Evolutionary conservation across 2,329 filamentous ascomycete genomes (phyloP).

Genomic region (Monosporascus sp.): DNA sequence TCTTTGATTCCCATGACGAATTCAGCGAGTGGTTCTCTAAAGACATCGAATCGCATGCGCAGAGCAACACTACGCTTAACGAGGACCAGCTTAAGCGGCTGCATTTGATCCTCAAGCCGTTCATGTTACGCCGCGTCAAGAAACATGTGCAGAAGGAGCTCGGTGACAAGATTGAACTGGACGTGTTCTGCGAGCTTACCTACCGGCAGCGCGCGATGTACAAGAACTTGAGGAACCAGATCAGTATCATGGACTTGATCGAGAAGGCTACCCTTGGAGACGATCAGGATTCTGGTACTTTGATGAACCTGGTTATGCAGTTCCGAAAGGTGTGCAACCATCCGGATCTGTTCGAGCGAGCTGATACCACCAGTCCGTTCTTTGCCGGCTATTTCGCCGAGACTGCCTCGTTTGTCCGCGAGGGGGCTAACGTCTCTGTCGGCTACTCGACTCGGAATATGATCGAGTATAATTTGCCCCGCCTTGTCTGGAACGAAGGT

Average conservation of each 20-base stretch:
- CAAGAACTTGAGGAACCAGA: slow-evolving; percentile 86
- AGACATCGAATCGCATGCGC: slow-evolving; percentile 95
- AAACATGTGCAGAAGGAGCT: slow-evolving; percentile 99
- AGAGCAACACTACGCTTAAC: slow-evolving; percentile 99
- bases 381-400: slow-evolving; percentile 85
- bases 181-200: slow-evolving; percentile 94
- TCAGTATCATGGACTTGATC: slow-evolving; percentile 97
- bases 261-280: slow-evolving; percentile 94
- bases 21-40: slow-evolving; percentile 94
- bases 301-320: slow-evolving; percentile 99
- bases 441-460: slow-evolving; percentile 82
- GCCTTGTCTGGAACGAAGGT: slow-evolving; percentile 73
- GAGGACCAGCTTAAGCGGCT: slow-evolving; percentile 94
- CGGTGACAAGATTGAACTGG: slow-evolving; percentile 95
- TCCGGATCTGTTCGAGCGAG: slow-evolving; percentile 91
- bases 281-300: slow-evolving; percentile 86
- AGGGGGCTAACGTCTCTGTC: slow-evolving; percentile 73
- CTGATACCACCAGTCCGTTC: slow-evolving; percentile 83
- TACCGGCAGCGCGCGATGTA: slow-evolving; percentile 96
- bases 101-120: slow-evolving; percentile 98
- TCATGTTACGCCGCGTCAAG: slow-evolving; percentile 99
- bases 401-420: slow-evolving; percentile 89
- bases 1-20: slow-evolving; percentile 91
- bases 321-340: slow-evolving; percentile 99
- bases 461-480: slow-evolving; percentile 80